A percentile compares a stretch with the other conserved stretches of the same genome.
Conservation (phyloP, 805 yeast species). For the Sugiyamaella valdiviana region DNA sequence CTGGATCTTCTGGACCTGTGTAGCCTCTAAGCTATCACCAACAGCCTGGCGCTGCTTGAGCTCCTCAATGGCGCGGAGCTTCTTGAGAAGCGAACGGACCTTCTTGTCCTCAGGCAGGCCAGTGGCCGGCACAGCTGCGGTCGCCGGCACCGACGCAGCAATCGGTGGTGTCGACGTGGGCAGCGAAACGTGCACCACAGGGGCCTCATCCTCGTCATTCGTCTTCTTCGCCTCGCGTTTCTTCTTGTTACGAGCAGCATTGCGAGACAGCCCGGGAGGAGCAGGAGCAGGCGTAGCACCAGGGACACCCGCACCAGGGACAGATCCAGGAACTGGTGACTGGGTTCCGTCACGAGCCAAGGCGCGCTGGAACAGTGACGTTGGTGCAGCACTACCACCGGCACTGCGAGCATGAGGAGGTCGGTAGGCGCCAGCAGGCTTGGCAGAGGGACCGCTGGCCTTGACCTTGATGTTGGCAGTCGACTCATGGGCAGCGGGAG, state of each 20-base stretch:
- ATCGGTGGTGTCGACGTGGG: slow-evolving; percentile 30
- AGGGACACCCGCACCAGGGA: slow-evolving; percentile 23
- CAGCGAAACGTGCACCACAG: slow-evolving; percentile 26
- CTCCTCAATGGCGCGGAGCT: slow-evolving; percentile 90
- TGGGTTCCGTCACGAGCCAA: slow-evolving; percentile 9
- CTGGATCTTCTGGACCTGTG: slow-evolving; percentile 82
- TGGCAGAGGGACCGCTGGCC: slow-evolving; percentile 37
- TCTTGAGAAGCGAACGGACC: slow-evolving; percentile 82
- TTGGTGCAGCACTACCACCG: slow-evolving; percentile 30
- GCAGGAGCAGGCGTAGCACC: slow-evolving; percentile 52
- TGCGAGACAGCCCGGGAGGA: slow-evolving; percentile 45
- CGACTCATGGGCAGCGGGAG: slow-evolving; percentile 64
- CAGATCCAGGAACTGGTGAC: slow-evolving; percentile 17
- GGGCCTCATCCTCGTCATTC: slow-evolving; percentile 12
- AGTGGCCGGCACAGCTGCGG: slow-evolving; percentile 10
- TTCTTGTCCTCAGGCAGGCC: slow-evolving; percentile 75
- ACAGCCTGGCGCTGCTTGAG: slow-evolving; percentile 76
- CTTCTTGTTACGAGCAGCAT: slow-evolving; percentile 69
- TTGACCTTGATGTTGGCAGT: slow-evolving; percentile 38
- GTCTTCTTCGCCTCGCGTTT: slow-evolving; percentile 45
- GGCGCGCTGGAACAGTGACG: slow-evolving; percentile 25
- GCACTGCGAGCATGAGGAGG: slow-evolving; percentile 86
- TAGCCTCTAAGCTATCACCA: slow-evolving; percentile 84
- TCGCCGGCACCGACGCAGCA: slow-evolving; percentile 12
- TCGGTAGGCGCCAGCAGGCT: slow-evolving; percentile 85